Percentiles rank a stretch among this genome's conserved stretches.
phyloP scores from a whole-genome alignment of 306 rosid genomes.

The Begonia peltatifolia region DNA sequence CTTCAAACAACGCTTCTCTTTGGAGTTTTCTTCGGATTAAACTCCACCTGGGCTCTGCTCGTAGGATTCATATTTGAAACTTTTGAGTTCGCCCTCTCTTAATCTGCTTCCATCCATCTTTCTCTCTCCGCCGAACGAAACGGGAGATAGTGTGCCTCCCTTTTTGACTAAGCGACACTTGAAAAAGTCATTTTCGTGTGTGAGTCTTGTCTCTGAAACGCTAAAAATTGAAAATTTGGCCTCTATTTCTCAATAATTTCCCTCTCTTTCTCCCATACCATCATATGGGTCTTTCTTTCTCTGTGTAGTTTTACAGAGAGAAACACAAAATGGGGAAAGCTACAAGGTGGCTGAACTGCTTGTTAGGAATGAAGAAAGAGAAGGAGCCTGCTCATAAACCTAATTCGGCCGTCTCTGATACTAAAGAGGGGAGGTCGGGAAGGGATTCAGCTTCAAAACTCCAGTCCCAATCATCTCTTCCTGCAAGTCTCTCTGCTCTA shows the following conservation, averaged over 20 bases:
- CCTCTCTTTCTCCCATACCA: neutral
- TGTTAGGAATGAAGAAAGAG: constrained; percentile 78
- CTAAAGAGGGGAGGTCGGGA: constrained; percentile 71
- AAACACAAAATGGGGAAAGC: constrained; percentile 34
- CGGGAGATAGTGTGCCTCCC: too few species aligned
- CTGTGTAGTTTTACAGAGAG: constrained; percentile 13
- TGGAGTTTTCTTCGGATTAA: neutral
- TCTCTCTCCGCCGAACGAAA: neutral
- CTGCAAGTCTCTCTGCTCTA: constrained; percentile 9
- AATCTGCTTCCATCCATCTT: neutral
- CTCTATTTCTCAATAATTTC: neutral
- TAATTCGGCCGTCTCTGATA: constrained; percentile 30
- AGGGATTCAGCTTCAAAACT: constrained; percentile 17
- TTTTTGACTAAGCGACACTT: too few species aligned
- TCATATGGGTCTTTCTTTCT: neutral
- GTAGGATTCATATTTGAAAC: neutral
- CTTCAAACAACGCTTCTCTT: neutral
- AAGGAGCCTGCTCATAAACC: constrained; percentile 23
- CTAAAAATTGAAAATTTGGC: neutral
- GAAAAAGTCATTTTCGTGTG: too few species aligned
- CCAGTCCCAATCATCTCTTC: constrained; percentile 3
- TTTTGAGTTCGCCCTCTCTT: neutral
- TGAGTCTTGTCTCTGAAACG: neutral
- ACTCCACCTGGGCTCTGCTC: neutral
- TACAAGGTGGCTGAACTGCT: constrained; percentile 71